Evolutionary conservation across 306 rosid species (phyloP).

Genomic region (Cajanus cajan): DNA sequence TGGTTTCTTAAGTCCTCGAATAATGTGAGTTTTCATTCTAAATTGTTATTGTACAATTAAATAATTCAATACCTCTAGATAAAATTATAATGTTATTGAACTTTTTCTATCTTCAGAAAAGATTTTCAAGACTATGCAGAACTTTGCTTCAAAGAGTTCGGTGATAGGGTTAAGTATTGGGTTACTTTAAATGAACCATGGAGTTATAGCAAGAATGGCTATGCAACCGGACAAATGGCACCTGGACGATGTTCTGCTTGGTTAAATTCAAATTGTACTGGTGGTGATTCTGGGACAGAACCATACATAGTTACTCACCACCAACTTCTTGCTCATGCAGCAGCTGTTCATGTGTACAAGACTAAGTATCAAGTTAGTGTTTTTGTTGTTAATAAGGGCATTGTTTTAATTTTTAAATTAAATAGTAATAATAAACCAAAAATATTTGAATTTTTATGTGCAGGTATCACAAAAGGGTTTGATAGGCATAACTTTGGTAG

Average conservation of each 20-base stretch:
- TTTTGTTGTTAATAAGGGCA: neutral
- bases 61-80: neutral
- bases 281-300: constrained; percentile 17
- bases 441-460: no score
- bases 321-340: constrained; percentile 32
- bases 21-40: constrained; percentile 8
- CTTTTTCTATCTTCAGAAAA: neutral
- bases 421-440: neutral
- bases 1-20: neutral
- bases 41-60: neutral
- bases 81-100: neutral
- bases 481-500: neutral
- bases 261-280: constrained; percentile 8
- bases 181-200: constrained; percentile 58
- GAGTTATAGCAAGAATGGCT: constrained; percentile 25
- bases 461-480: neutral
- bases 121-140: constrained; percentile 15
- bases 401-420: no score
- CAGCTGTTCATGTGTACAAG: neutral
- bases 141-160: neutral
- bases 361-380: neutral
- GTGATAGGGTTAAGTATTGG: constrained; percentile 61
- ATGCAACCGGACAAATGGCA: constrained; percentile 30
- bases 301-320: constrained; percentile 21
- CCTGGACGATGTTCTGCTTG: constrained; percentile 30